These are phyloP conservation scores for Talaromyces albobiverticillius DNA, from an alignment of 2,329 filamentous ascomycete genomes.

Conservation along the genomic window DNA sequence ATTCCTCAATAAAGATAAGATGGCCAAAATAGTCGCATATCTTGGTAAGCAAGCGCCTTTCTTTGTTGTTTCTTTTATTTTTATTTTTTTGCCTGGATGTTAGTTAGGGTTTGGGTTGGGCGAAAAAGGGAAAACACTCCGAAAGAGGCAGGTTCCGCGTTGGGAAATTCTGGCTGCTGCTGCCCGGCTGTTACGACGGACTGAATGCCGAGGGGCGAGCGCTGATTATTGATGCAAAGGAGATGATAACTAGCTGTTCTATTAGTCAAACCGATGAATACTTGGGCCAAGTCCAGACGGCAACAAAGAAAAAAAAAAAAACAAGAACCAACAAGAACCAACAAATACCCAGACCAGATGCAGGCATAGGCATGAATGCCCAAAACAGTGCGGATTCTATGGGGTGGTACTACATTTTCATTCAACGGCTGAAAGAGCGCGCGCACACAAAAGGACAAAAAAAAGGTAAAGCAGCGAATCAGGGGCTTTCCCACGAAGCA, in stretches of 20 bases:
- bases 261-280: no score
- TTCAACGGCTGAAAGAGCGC: background rate
- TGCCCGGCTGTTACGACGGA: no score
- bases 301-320: conserved; percentile 5
- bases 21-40: no score
- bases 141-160: conserved; percentile 11
- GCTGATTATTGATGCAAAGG: no score
- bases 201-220: no score
- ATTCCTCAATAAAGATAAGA: no score
- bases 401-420: conserved; percentile 1
- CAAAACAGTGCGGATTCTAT: conserved; percentile 29
- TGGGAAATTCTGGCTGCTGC: conserved; percentile 4
- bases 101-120: conserved; percentile 12
- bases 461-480: conserved; percentile 31
- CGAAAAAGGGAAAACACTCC: conserved; percentile 3
- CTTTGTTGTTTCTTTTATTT: background rate
- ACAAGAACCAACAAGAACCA: conserved; percentile 5
- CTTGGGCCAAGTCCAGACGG: background rate
- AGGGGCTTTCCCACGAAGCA: conserved; percentile 12
- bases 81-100: background rate
- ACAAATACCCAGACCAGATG: conserved; percentile 22
- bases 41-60: no score
- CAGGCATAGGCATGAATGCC: conserved; percentile 44
- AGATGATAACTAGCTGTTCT: no score
- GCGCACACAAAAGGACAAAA: background rate